Conservation (phyloP, 2,329 filamentous ascomycete species). For the Grosmannia penicillata region DNA sequence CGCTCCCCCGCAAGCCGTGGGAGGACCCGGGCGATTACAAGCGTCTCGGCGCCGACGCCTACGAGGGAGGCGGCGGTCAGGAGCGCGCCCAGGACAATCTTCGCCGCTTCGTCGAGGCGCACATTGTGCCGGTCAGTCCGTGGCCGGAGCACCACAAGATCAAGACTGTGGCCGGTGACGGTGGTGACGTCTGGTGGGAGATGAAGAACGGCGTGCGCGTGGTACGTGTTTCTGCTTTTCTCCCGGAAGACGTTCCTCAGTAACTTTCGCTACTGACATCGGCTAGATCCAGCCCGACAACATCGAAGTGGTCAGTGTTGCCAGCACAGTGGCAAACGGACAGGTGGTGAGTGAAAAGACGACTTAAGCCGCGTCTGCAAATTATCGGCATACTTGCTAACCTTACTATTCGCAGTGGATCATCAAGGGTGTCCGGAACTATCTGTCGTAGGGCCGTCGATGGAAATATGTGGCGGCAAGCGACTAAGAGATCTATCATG, state of each 20-base stretch:
- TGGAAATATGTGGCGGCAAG: too few relatives aligned
- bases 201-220: constrained; percentile 45
- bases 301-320: constrained; percentile 62
- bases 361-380: too few relatives aligned
- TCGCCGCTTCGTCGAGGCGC: constrained; percentile 68
- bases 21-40: constrained; percentile 62
- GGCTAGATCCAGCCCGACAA: constrained; percentile 62
- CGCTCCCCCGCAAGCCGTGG: constrained; percentile 75
- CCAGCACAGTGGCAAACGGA: constrained; percentile 69
- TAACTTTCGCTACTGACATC: not conserved
- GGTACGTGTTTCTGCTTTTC: constrained; percentile 32
- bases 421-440: constrained; percentile 36
- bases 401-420: constrained; percentile 40
- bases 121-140: constrained; percentile 60
- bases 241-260: not conserved
- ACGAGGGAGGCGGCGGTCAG: constrained; percentile 59
- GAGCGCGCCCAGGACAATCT: constrained; percentile 67
- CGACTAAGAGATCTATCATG: too few relatives aligned
- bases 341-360: constrained; percentile 54
- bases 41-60: constrained; percentile 51
- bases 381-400: too few relatives aligned
- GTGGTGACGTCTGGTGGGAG: constrained; percentile 70
- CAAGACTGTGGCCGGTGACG: constrained; percentile 44
- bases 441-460: constrained; percentile 15
- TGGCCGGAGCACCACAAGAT: constrained; percentile 57